Evolutionary conservation across 2,329 filamentous ascomycete genomes (phyloP).

Genomic region (Phaeosphaeriaceae sp.): DNA sequence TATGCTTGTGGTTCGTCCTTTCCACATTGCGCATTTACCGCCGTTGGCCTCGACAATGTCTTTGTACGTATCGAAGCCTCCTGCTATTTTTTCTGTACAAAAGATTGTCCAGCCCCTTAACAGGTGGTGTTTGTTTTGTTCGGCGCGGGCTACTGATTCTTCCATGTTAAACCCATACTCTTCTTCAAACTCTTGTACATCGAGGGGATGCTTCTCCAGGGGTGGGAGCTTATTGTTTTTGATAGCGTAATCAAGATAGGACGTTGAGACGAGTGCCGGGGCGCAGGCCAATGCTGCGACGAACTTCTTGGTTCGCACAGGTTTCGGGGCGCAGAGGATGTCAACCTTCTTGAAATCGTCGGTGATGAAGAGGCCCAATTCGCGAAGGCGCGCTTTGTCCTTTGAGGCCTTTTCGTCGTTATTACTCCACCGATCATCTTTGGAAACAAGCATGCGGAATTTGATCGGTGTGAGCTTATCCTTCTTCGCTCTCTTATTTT

Average conservation of each 20-base stretch:
- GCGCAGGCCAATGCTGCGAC: slow-evolving; percentile 84
- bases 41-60: slow-evolving; percentile 89
- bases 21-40: slow-evolving; percentile 79
- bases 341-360: slow-evolving; percentile 78
- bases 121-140: slow-evolving; percentile 76
- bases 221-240: slow-evolving; percentile 70
- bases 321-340: slow-evolving; percentile 83
- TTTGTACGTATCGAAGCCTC: slow-evolving; percentile 83
- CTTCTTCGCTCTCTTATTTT: slow-evolving; percentile 64
- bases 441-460: slow-evolving; percentile 81
- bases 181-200: slow-evolving; percentile 75
- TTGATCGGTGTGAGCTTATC: slow-evolving; percentile 64
- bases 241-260: slow-evolving; percentile 80
- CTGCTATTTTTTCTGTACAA: slow-evolving; percentile 79
- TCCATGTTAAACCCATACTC: slow-evolving; percentile 72
- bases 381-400: slow-evolving; percentile 81
- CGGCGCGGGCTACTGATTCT: slow-evolving; percentile 72
- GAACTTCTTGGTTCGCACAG: slow-evolving; percentile 93
- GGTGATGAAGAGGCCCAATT: slow-evolving; percentile 81
- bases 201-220: slow-evolving; percentile 69
- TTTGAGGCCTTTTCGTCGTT: slow-evolving; percentile 75
- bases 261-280: slow-evolving; percentile 75
- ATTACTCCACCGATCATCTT: slow-evolving; percentile 81
- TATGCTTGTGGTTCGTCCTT: slow-evolving; percentile 72
- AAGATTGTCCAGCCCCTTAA: slow-evolving; percentile 80